Evolutionary conservation across 2,329 filamentous ascomycete species (phyloP).

Genomic region (Polychaeton citri): DNA sequence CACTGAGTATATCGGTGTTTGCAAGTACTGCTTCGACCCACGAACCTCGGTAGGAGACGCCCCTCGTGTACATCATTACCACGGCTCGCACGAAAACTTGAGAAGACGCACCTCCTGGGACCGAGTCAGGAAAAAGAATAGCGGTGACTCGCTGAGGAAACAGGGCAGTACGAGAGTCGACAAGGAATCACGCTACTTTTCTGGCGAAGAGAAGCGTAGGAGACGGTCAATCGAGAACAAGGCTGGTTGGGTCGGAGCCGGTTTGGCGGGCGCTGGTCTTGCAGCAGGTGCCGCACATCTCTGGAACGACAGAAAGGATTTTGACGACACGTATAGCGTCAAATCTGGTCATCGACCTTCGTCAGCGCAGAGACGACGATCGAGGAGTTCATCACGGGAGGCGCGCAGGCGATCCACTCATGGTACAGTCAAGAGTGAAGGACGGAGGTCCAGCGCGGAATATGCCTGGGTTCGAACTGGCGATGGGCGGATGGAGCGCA

Average conservation of each 20-base stretch:
- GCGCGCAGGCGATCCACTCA: slow-evolving; percentile 16
- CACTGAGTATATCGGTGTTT: slow-evolving; percentile 53
- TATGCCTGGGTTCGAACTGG: slow-evolving; percentile 16
- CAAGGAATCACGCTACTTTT: slow-evolving; percentile 47
- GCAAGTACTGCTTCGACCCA: slow-evolving; percentile 52
- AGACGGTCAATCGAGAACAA: slow-evolving; percentile 26
- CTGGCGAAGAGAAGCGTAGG: slow-evolving; percentile 36
- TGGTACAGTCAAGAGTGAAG: slow-evolving; percentile 10
- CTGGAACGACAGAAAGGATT: slow-evolving; percentile 38
- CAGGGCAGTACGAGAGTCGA: slow-evolving; percentile 33
- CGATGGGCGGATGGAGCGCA: slow-evolving; percentile 17
- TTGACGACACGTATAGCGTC: slow-evolving; percentile 48
- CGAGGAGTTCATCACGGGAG: slow-evolving; percentile 19
- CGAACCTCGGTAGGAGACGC: slow-evolving; percentile 42
- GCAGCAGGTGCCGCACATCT: slow-evolving; percentile 40
- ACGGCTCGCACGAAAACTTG: slow-evolving; percentile 21
- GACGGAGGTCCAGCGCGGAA: slow-evolving; percentile 4
- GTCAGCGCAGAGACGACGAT: slow-evolving; percentile 19
- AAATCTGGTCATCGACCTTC: slow-evolving; percentile 36
- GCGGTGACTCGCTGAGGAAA: slow-evolving; percentile 18
- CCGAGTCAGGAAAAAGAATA: slow-evolving; percentile 16
- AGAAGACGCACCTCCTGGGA: slow-evolving; percentile 14
- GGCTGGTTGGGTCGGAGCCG: slow-evolving; percentile 40
- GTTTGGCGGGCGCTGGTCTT: slow-evolving; percentile 41
- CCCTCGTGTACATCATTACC: slow-evolving; percentile 47